Evolutionary conservation across 2,329 filamentous ascomycete genomes (phyloP), one percentile per base, ranked within the genome.

Genomic region (Penicillium sp.): DNA sequence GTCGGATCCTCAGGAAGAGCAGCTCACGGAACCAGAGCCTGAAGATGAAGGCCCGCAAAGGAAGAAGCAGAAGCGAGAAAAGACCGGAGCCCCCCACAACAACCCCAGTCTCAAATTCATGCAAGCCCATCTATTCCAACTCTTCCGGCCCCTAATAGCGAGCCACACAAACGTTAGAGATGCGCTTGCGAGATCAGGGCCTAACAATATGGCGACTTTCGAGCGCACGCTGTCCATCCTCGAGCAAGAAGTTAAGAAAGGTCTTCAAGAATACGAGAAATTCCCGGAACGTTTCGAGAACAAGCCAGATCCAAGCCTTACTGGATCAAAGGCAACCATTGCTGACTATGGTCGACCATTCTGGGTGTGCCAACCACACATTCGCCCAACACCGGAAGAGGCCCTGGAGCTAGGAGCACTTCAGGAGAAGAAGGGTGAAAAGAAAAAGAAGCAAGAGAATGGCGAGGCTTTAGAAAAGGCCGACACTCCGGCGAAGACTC

Each of bases 111-210:
- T 97, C 52, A 83, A 86, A 11, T 88, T 88, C 38, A 91, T 97
- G 84, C 93, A 98, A 76, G 88, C 92, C 0, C 95, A 99, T 76
- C 86, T 97, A 48, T 99, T 99, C 82, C 91, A 96, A 75, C 85
- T 99, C 29, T 85, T 98, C 23, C 87, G 94, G 17, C 89, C 94
- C 35, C 85, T 98, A 26, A 88, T 99, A 38, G 83, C 88, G 2
- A 85, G 84, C 64, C 91, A 97, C 77, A 93, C 91, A 26, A 85
- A 95, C 67, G 88, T 98, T 35, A 87, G 95, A 35, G 92, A 98
- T 73, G 86, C 89, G n/a, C 84, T 99, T 2, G 93, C 92, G 0
- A 83, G 83, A 64, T 86, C 84, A 17, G 81, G 85, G 21, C 83
- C 86, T 0, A 90, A 91, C 41, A 90, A 96, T 68, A 87, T 98